phyloP scores from a whole-genome alignment of 1,284 basidiomycete species.

The Sanguinoderma infundibulare region DNA sequence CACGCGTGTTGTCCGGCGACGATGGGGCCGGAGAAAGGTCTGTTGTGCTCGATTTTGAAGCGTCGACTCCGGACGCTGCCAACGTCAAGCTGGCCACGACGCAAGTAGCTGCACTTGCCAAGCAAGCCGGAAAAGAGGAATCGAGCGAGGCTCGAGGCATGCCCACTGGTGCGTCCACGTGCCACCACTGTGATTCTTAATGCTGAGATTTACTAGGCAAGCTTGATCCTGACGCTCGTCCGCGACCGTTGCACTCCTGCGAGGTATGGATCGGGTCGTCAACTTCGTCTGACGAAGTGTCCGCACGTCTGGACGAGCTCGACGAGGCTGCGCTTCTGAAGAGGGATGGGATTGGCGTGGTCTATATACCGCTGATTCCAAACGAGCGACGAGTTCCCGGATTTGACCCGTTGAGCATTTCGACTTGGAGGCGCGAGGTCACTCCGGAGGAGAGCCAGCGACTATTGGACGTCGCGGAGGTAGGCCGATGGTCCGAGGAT shows the following conservation, averaged over 20 bases:
- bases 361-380: slow-evolving; percentile 42
- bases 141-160: slow-evolving; percentile 23
- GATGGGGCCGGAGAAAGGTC: neutral
- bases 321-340: slow-evolving; percentile 40
- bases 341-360: slow-evolving; percentile 46
- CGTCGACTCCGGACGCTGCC: slow-evolving; percentile 17
- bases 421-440: slow-evolving; percentile 47
- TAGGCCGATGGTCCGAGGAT: no score
- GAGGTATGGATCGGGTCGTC: slow-evolving; percentile 49
- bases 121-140: slow-evolving; percentile 28
- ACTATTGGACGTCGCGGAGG: slow-evolving; percentile 41
- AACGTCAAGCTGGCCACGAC: slow-evolving; percentile 31
- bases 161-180: slow-evolving; percentile 18
- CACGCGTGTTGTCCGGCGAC: slow-evolving; percentile 17
- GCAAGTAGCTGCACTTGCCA: slow-evolving; percentile 31
- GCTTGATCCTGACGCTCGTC: no score
- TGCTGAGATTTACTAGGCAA: neutral
- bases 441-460: slow-evolving; percentile 44
- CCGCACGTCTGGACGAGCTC: slow-evolving; percentile 41
- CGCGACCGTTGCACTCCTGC: slow-evolving; percentile 32
- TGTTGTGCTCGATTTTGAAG: slow-evolving; percentile 10
- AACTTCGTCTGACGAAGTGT: slow-evolving; percentile 25
- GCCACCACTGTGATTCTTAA: neutral
- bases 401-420: slow-evolving; percentile 42
- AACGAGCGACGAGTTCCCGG: slow-evolving; percentile 37